Conservation (phyloP, 1,284 basidiomycete species). For the Anthracocystis walkeri region DNA sequence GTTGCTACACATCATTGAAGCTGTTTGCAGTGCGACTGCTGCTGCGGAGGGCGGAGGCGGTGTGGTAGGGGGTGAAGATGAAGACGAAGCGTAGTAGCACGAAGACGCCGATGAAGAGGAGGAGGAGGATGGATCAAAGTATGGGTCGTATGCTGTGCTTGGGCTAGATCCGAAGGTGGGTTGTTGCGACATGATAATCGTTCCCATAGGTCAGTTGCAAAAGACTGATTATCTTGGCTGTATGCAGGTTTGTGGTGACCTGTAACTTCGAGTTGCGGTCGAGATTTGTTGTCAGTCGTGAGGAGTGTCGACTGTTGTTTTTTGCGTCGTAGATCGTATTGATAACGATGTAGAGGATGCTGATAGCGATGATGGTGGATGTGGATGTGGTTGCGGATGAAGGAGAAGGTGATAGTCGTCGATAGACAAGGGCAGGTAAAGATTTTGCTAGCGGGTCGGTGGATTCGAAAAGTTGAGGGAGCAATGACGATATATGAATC, state of each 20-base stretch:
- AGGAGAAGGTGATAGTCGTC: background rate
- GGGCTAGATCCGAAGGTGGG: conserved; percentile 14
- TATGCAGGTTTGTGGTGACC: background rate
- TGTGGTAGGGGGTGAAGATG: conserved; percentile 30
- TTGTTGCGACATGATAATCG: conserved; percentile 27
- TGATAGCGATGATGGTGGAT: background rate
- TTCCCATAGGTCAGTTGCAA: conserved; percentile 7
- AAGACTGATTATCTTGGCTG: background rate
- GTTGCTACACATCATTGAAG: conserved; percentile 21
- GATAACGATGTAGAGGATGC: background rate
- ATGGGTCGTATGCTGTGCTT: conserved; percentile 22
- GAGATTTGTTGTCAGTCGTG: background rate
- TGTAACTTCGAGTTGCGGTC: background rate
- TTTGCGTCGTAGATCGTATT: background rate
- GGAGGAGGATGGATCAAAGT: conserved; percentile 17
- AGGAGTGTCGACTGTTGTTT: background rate
- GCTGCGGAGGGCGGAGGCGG: conserved; percentile 18
- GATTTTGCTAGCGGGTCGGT: background rate
- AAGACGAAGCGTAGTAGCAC: conserved; percentile 25
- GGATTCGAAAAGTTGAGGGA: background rate
- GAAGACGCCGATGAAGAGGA: conserved; percentile 26
- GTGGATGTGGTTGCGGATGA: background rate
- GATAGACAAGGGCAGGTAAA: background rate
- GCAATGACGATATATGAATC: conserved; percentile 4
- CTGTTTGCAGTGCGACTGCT: conserved; percentile 14